Evolutionary conservation across 2,329 filamentous ascomycete genomes (phyloP).

Genomic region (Xylariales sp.): DNA sequence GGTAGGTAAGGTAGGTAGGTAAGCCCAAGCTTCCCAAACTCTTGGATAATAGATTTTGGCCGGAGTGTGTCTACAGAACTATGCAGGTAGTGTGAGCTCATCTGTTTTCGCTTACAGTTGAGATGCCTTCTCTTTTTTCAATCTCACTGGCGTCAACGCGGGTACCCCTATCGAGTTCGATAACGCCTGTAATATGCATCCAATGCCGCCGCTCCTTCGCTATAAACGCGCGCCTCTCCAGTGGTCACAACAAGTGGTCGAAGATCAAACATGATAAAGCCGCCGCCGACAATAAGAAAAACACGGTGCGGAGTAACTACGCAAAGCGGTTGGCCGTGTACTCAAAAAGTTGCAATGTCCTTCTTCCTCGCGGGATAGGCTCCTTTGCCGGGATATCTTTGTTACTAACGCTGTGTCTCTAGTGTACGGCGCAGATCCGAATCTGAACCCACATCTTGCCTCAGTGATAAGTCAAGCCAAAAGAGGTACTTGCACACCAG

Average conservation of each 20-base stretch:
- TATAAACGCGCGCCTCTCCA: conserved; percentile 58
- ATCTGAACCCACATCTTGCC: conserved; percentile 80
- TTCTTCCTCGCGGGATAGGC: conserved; percentile 2
- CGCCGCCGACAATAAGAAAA: conserved; percentile 84
- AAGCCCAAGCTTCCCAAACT: conserved; percentile 13
- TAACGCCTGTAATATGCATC: conserved; percentile 54
- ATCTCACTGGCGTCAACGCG: conserved; percentile 23
- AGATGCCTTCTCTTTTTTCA: conserved; percentile 41
- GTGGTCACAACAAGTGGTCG: conserved; percentile 93
- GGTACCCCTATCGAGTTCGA: conserved; percentile 29
- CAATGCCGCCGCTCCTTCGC: conserved; percentile 63
- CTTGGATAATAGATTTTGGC: conserved; percentile 2
- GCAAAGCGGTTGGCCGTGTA: conserved; percentile 79
- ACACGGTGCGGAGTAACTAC: conserved; percentile 73
- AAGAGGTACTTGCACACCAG: conserved; percentile 64
- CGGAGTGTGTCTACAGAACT: no score
- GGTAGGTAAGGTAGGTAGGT: neutral
- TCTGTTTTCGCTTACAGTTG: neutral
- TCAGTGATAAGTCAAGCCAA: conserved; percentile 80
- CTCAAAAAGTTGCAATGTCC: conserved; percentile 71
- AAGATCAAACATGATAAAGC: conserved; percentile 97
- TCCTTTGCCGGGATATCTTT: neutral
- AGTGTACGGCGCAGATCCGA: conserved; percentile 82
- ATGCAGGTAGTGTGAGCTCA: neutral
- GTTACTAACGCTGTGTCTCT: conserved; percentile 34